phyloP scores from a whole-genome alignment of 805 yeast species.

The Candida schatavii region DNA sequence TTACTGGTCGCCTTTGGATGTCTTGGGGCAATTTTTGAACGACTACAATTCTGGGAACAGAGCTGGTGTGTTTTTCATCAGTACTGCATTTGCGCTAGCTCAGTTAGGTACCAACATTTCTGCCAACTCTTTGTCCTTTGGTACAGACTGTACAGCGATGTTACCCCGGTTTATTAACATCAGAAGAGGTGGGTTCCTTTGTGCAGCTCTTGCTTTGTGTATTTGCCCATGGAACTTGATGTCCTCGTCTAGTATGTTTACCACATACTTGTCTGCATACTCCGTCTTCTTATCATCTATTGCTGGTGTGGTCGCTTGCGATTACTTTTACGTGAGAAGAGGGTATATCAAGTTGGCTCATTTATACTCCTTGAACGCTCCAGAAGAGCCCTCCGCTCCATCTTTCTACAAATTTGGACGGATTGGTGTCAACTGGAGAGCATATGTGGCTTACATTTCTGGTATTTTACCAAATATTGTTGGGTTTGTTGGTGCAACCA shows the following conservation, averaged over 20 bases:
- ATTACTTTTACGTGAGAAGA: conserved; percentile 58
- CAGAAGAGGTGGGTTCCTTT: conserved; percentile 76
- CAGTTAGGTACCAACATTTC: conserved; percentile 78
- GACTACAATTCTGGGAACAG: conserved; percentile 36
- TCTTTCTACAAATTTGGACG: conserved; percentile 58
- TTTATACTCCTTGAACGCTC: conserved; percentile 50
- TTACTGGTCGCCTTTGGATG: conserved; percentile 84
- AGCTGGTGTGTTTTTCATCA: conserved; percentile 53
- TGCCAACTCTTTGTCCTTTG: conserved; percentile 68
- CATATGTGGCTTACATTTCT: conserved; percentile 71
- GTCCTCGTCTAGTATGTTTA: conserved; percentile 66
- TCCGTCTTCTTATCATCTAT: conserved; percentile 80
- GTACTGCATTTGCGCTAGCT: conserved; percentile 68
- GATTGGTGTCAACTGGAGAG: conserved; percentile 80
- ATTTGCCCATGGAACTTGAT: conserved; percentile 84
- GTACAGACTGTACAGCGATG: conserved; percentile 68
- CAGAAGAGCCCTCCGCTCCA: conserved; percentile 24
- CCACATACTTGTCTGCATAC: conserved; percentile 78
- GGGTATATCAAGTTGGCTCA: conserved; percentile 66
- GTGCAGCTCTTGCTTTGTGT: conserved; percentile 67
- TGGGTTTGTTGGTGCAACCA: conserved; percentile 84
- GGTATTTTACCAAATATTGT: conserved; percentile 83
- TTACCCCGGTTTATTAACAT: conserved; percentile 65
- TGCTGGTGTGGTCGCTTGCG: conserved; percentile 65
- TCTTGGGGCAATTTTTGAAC: conserved; percentile 58